phyloP scores from a whole-genome alignment of 2,329 filamentous ascomycete species.

The Sporothrix brunneoviolacea region DNA sequence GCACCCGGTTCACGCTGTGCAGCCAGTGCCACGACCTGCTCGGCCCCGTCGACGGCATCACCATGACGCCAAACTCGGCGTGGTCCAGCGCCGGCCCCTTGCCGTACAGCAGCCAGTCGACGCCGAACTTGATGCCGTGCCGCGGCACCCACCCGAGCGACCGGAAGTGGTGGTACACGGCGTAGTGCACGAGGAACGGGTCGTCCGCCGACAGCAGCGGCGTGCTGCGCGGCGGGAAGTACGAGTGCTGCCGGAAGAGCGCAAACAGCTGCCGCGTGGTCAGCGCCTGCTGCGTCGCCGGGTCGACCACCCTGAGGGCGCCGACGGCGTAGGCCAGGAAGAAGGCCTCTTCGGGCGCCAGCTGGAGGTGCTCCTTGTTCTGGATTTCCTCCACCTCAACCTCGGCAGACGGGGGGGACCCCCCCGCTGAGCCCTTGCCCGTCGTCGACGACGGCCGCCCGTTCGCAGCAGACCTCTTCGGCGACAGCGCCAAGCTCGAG shows the following conservation, averaged over 20 bases:
- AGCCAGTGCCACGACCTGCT: constrained; percentile 69
- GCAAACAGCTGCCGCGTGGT: constrained; percentile 52
- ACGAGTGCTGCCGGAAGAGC: constrained; percentile 63
- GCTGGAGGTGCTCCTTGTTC: constrained; percentile 77
- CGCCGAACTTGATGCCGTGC: constrained; percentile 87
- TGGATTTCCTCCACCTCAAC: constrained; percentile 24
- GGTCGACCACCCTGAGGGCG: constrained; percentile 56
- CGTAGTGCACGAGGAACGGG: constrained; percentile 78
- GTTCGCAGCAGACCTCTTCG: background rate
- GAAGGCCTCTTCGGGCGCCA: constrained; percentile 85
- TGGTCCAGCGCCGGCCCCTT: constrained; percentile 91
- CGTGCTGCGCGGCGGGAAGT: constrained; percentile 54
- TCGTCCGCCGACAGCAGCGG: constrained; percentile 55
- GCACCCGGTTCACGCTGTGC: constrained; percentile 81
- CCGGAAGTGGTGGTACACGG: constrained; percentile 91
- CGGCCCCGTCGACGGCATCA: constrained; percentile 57
- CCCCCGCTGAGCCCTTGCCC: no score
- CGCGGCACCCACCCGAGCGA: constrained; percentile 93
- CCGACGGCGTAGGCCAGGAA: constrained; percentile 81
- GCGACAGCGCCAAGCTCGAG: background rate
- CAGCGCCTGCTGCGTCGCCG: constrained; percentile 38
- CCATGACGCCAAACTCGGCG: constrained; percentile 82
- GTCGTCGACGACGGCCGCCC: no score
- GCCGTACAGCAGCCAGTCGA: constrained; percentile 91
- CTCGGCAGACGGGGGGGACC: no score